Evolutionary conservation across 345 rosid species (phyloP), one percentile per base, ranked within the genome.

Genomic region (Corchorus capsularis): DNA sequence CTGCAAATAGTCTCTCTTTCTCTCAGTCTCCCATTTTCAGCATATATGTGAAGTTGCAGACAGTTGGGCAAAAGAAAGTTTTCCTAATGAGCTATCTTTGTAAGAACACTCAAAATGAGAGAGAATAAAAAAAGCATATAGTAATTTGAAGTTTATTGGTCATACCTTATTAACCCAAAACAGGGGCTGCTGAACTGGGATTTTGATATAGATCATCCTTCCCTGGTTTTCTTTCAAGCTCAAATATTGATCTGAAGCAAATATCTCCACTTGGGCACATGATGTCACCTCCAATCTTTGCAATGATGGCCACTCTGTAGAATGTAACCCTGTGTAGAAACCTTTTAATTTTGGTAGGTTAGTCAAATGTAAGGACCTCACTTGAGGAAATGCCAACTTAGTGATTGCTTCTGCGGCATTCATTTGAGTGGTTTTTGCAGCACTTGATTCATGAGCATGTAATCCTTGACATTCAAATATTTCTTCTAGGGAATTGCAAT

Each of bases 301-400:
- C 39, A 80, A 72, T 9, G 17, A 11, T 15, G 80, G 77, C 64
- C 79, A 76, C 41, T 81, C 74, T 10, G 52, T 39, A 75, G 75
- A 70, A 65, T 65, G 74, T 10, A 47, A 2, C 15, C 52, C 37
- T 4, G 50, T 53, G 39, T 63, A 70, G 13, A 81, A 81, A n/a
- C 35, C 4, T 27, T 19, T 56, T 7, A 78, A 43, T 0, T 61
- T 15, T 8, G 57, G 63, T 8, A 81, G 70, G 1, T 0, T 1
- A 1, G 0, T 0, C 15, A 71, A 0, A 14, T 8, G 1, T 0
- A 12, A 8, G 5, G 15, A 2, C 27, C 37, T 61, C 37, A 61
- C 14, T 61, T 8, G 0, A 17, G 56, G 65, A 73, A 73, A 59
- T 35, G 32, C 47, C 20, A 45, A 41, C 27, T 15, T 73, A 7